Evolutionary conservation across 2,329 filamentous ascomycete species (phyloP).

Genomic region (Trichophyton schoenleinii): DNA sequence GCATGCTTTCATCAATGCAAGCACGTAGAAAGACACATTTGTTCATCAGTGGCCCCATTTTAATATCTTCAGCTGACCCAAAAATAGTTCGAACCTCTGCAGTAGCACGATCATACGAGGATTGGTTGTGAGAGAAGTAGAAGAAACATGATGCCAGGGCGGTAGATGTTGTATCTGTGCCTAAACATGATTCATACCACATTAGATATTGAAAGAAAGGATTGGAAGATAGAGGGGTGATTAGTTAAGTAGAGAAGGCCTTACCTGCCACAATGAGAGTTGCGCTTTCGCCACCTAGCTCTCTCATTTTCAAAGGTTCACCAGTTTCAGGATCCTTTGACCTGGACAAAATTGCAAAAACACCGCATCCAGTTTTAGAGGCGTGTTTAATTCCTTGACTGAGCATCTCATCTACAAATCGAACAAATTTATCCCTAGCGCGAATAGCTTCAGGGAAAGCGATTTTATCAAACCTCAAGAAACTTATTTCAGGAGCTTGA

Average conservation of each 20-base stretch:
- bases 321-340: conserved; percentile 36
- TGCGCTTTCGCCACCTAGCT: conserved; percentile 38
- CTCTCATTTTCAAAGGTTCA: conserved; percentile 31
- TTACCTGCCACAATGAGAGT: conserved; percentile 19
- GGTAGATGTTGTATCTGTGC: conserved; percentile 28
- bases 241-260: neutral
- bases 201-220: conserved; percentile 15
- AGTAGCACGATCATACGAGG: conserved; percentile 18
- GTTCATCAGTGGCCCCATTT: conserved; percentile 20
- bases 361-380: conserved; percentile 21
- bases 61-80: conserved; percentile 13
- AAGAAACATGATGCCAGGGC: conserved; percentile 27
- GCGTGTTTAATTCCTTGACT: conserved; percentile 15
- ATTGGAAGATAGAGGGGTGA: neutral
- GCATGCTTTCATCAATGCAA: conserved; percentile 28
- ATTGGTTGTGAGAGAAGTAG: conserved; percentile 27
- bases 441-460: conserved; percentile 7
- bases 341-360: conserved; percentile 36
- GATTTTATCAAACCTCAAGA: neutral
- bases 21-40: conserved; percentile 30
- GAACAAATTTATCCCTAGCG: conserved; percentile 7
- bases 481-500: neutral
- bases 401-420: conserved; percentile 10
- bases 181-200: neutral
- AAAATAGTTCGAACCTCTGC: conserved; percentile 24